Base-by-base conservation (phyloP, 179 eudicot genomes). In the Vitellaria paradoxa region DNA sequence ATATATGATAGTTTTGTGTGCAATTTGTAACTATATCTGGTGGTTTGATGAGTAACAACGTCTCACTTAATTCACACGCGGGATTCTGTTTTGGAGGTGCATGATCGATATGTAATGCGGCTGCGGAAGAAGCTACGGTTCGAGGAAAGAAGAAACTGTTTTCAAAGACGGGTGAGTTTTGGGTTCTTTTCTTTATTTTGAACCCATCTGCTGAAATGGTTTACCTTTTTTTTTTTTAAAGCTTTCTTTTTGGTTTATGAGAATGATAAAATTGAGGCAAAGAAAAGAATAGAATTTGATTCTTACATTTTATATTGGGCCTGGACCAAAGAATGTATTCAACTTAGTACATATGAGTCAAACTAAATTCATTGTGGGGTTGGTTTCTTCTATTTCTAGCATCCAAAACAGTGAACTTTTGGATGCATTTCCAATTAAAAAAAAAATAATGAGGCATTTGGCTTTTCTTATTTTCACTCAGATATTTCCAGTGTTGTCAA, bases 161-260 rank as follows among this genome's bases (percentile, higher is more conserved):
- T 86, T 86, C 92, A 86, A 78, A 88, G 87, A 84, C 79, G 98
- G 92, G 99, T 95, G 79, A 21, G 52, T 37, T 60, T 80, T 14
- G 61, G 3, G 61, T n/a, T n/a, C n/a, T 24, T 59, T 55, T 49
- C 37, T 30, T 30, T 30, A 30, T 9, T 72, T 55, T 80, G 7
- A 23, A 8, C 37, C 57, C 10, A 6, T 62, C 13, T 15, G 6
- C 14, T 55, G 50, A 9, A 72, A 15, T 75, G 66, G 18, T 23
- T 65, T 60, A n/a, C 37, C 1, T 2, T 30, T 30, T 30, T 30
- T 30, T 30, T 30, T 30, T 30, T 30, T 30, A n/a, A n/a, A n/a
- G n/a, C 68, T 53, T 42, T 23, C 40, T 63, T 53, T 42, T 67
- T 73, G 68, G 37, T 71, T 66, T 46, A 60, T 24, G 61, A 61